phyloP scores from a whole-genome alignment of 345 rosid species.

The Eucalyptus coolabah region DNA sequence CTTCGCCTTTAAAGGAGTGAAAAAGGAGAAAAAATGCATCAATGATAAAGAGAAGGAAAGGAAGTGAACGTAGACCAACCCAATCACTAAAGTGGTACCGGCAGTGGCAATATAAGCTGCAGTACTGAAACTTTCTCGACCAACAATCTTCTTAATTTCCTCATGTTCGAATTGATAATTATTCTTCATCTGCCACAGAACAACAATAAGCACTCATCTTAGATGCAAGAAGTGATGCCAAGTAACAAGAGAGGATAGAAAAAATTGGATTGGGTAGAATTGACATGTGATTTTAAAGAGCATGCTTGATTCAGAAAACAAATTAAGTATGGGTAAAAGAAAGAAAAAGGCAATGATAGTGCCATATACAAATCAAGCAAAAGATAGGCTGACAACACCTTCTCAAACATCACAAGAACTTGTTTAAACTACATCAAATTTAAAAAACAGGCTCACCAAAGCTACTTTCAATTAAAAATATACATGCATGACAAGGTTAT shows the following conservation, averaged over 20 bases:
- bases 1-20: neutral
- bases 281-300: neutral
- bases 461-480: neutral
- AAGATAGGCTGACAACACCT: neutral
- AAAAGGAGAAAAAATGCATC: neutral
- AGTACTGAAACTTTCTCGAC: slow-evolving; percentile 36
- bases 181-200: slow-evolving; percentile 44
- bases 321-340: neutral
- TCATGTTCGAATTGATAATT: slow-evolving; percentile 39
- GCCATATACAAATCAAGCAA: neutral
- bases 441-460: neutral
- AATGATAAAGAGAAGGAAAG: neutral
- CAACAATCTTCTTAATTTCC: slow-evolving; percentile 73
- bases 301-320: neutral
- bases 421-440: neutral
- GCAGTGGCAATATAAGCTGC: slow-evolving; percentile 58
- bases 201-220: neutral
- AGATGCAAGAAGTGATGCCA: neutral
- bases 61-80: slow-evolving; percentile 24
- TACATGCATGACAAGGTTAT: neutral
- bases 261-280: neutral
- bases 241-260: neutral
- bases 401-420: neutral
- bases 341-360: neutral
- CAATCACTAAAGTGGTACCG: slow-evolving; percentile 68